Conservation (phyloP, 345 rosid species). For the Microcos paniculata region DNA sequence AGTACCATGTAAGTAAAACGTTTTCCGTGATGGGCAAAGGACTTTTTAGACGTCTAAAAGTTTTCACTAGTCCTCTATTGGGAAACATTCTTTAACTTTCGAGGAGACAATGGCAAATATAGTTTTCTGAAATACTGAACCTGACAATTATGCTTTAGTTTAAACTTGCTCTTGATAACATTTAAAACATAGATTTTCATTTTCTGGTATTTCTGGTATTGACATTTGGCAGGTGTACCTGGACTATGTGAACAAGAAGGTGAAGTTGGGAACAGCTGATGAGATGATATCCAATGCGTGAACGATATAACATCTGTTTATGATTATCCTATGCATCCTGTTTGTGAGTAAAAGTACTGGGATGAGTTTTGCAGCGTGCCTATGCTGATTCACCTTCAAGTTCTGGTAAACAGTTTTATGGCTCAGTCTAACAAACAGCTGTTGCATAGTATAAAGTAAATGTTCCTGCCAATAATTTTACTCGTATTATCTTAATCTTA, state of each 20-base stretch:
- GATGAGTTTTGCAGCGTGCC: neutral
- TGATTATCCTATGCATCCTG: neutral
- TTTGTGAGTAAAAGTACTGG: neutral
- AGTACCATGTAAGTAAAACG: neutral
- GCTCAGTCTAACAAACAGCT: neutral
- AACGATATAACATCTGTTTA: neutral
- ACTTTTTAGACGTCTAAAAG: neutral
- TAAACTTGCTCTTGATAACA: neutral
- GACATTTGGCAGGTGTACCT: slow-evolving; percentile 60
- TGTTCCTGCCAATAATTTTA: neutral
- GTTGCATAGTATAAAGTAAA: neutral
- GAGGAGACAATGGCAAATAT: neutral
- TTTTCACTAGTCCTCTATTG: neutral
- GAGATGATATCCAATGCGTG: neutral
- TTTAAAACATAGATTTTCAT: neutral
- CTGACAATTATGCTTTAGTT: neutral
- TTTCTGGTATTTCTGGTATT: slow-evolving; percentile 8
- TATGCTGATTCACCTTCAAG: neutral
- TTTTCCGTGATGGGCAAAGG: neutral
- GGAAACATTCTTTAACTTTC: neutral
- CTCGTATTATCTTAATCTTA: neutral
- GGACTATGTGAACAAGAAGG: slow-evolving; percentile 52
- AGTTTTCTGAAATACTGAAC: neutral
- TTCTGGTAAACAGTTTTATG: neutral
- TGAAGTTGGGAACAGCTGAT: slow-evolving; percentile 22